These are phyloP conservation scores for Warburgia ugandensis DNA, from an alignment of 164 flowering plant species.

Conservation along the genomic window DNA sequence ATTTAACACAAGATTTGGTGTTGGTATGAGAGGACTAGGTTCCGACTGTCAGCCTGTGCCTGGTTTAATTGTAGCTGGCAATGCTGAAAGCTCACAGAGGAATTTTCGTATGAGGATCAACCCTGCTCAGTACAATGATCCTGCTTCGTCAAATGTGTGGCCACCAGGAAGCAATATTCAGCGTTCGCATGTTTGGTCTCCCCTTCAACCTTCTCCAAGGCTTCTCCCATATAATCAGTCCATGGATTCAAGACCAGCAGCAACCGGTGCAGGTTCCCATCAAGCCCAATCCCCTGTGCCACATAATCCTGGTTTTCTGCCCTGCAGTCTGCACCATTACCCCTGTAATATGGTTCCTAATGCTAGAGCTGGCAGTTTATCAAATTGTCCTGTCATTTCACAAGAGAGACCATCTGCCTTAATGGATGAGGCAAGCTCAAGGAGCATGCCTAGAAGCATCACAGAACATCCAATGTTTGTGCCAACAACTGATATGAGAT, in stretches of 20 bases:
- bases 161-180: slow-evolving; percentile 20
- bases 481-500: slow-evolving; percentile 39
- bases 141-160: slow-evolving; percentile 26
- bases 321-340: slow-evolving; percentile 27
- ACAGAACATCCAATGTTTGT: slow-evolving; percentile 49
- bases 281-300: no score
- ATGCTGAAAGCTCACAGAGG: slow-evolving; percentile 34
- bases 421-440: slow-evolving; percentile 30
- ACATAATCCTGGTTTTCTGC: slow-evolving; percentile 21
- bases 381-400: slow-evolving; percentile 20
- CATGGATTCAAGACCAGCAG: slow-evolving; percentile 31
- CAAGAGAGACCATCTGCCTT: slow-evolving; percentile 25
- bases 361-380: slow-evolving; percentile 35
- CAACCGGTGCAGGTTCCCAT: slow-evolving; percentile 17
- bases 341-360: slow-evolving; percentile 34
- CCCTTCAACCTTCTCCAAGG: slow-evolving; percentile 23
- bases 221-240: slow-evolving; percentile 23
- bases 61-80: slow-evolving; percentile 20
- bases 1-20: slow-evolving; percentile 28
- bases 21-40: slow-evolving; percentile 23
- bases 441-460: slow-evolving; percentile 33
- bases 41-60: slow-evolving; percentile 23
- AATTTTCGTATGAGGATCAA: slow-evolving; percentile 31
- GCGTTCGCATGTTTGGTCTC: slow-evolving; percentile 19
- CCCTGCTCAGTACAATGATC: slow-evolving; percentile 20